Base-by-base conservation (phyloP, 2,329 filamentous ascomycete species). In the Xylariaceae sp. region DNA sequence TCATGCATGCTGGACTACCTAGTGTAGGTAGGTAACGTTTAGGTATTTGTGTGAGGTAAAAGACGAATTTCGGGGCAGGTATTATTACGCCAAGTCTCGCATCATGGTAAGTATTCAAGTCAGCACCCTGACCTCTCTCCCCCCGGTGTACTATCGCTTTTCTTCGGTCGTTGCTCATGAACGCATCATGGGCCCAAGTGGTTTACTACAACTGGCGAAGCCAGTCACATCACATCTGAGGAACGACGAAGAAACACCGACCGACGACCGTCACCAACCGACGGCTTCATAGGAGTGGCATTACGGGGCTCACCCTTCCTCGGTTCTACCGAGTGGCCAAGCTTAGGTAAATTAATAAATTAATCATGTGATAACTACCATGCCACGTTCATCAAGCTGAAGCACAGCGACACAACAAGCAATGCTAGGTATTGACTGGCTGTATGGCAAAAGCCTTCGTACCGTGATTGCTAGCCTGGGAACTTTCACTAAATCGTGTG, bases 311-410 rank as follows among this genome's bases (percentile, higher is more conserved):
- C 21, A 41, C 42, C 30, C 40, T 36, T 39, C 39, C 47, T 37
- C 47, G 47, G 48, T 41, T 52, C 49, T 45, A 26, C 43, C 21
- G 48, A 37, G 15, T 47, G 32, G 51, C 26, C 41, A 34, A 52
- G 48, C 37, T 29, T 30, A 7, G 41, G 36, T 34, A 34, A 10
- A 34, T 30, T 6, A 30, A 43, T 42, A 49, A 16, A 21, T 40
- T 16, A 44, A 18, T 22, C 41, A 43, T 43, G 41, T 43, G 41
- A 43, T 43, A 26, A 19, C 40, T 15, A 9, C 16, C 30, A 47
- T 40, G 47, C 41, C 34, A 46, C 45, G 30, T 47, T 55, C 53
- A 48, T 55, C 40, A 57, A 59, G 39, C 36, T 47, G 55, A 57
- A 48, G 49, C 46, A 53, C 52, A 43, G 52, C 36, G 36, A 47